Base-by-base conservation (phyloP, 331 rosid genomes). In the Malus hybrid region DNA sequence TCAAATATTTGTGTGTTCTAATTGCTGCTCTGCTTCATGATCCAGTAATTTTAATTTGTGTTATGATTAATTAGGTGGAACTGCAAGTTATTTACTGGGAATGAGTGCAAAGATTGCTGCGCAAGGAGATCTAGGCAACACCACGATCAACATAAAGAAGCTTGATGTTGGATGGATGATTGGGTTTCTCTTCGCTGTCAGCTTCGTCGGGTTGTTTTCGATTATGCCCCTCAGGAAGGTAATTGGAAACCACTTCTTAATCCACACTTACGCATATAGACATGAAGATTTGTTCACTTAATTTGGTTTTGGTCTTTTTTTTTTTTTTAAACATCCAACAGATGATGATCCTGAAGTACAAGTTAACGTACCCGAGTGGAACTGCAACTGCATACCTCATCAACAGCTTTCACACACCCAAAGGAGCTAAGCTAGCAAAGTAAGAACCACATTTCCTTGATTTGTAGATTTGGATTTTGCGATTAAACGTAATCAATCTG, bases 381-480 rank as follows among this genome's bases (percentile, higher is more conserved):
- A 89, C 97, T 22, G 97, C 97, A 22, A 91, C 95, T 4, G 97
- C 97, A 67, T 87, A 76, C 59, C 95, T 87, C 24, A 84, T 91
- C 80, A 91, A 91, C 77, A 85, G 91, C 77, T 87, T 91, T 69
- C 97, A 91, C 79, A 91, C 97, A 20, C 95, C 97, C 6, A 87
- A 77, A 69, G 97, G 97, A 83, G 95, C 97, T 67, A 89, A 80
- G 77, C 84, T 87, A 14, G 97, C 95, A 67, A 89, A 86, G 97
- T 89, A 80, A 78, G 80, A 28, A 3, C 34, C 13, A 0, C 15
- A 57, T 57, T 20, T 8, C 46, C 46, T 39, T 39, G 13, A 39
- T 39, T 16, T 57, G 63, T 57, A 57, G 63, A 2, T 57, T 20
- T 46, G 8, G 18, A 4, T 46, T 50, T 28, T 52, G 6, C 8